A percentile compares a stretch with the other conserved stretches of the same genome.
Evolutionary conservation across 164 flowering plant species (phyloP).

Genomic region (Vitis labrusca): DNA sequence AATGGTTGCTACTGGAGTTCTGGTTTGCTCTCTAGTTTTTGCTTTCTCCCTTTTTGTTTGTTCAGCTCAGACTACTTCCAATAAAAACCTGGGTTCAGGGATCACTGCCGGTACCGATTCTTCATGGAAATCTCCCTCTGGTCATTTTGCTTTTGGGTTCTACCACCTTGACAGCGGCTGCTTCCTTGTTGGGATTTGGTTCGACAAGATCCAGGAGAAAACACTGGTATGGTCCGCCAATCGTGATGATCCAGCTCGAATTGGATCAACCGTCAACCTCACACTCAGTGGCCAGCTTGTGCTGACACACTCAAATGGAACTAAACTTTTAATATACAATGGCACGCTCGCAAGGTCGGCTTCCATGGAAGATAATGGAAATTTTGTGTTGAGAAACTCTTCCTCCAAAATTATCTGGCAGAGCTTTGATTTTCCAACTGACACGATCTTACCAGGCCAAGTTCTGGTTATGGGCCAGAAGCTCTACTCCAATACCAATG

Average conservation of each 20-base stretch:
- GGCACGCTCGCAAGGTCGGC: constrained; percentile 9
- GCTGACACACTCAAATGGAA: constrained; percentile 17
- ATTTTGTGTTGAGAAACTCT: constrained; percentile 14
- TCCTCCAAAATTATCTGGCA: constrained; percentile 11
- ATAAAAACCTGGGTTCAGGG: constrained; percentile 11
- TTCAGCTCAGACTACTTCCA: constrained; percentile 6
- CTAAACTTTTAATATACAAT: not conserved
- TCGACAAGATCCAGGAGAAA: constrained; percentile 21
- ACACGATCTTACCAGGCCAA: constrained; percentile 22
- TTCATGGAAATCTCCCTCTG: constrained; percentile 29
- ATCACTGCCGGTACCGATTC: constrained; percentile 18
- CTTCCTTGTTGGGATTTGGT: constrained; percentile 37
- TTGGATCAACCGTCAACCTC: constrained; percentile 16
- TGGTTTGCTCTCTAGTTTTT: not conserved
- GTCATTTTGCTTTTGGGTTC: constrained; percentile 39
- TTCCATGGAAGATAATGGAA: constrained; percentile 16
- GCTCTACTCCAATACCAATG: constrained; percentile 17
- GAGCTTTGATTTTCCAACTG: constrained; percentile 21
- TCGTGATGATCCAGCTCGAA: constrained; percentile 20
- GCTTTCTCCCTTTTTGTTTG: not conserved
- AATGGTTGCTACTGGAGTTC: not conserved
- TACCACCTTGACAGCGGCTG: constrained; percentile 8
- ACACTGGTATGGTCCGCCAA: constrained; percentile 38
- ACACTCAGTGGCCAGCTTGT: constrained; percentile 17
- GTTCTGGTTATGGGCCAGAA: constrained; percentile 10